These are phyloP conservation scores for Cytospora piceicola DNA, from an alignment of 2,329 filamentous ascomycete genomes.

Conservation along the genomic window DNA sequence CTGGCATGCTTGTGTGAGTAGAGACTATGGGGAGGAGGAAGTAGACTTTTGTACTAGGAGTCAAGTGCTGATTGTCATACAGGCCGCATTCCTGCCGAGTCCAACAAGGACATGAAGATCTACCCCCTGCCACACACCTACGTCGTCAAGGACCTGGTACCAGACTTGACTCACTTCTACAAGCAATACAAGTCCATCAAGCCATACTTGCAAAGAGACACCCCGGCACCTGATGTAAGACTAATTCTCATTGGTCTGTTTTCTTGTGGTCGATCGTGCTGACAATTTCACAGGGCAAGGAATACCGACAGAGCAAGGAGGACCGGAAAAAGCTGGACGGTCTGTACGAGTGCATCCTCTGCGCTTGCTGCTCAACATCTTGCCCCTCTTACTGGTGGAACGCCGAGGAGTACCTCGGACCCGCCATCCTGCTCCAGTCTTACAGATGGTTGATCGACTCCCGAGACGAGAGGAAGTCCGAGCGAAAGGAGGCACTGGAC, in stretches of 20 bases:
- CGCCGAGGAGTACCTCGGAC: slow-evolving; percentile 96
- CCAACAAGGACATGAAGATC: slow-evolving; percentile 81
- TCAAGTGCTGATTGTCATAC: slow-evolving; percentile 19
- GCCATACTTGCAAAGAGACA: slow-evolving; percentile 93
- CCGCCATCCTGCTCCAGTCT: slow-evolving; percentile 93
- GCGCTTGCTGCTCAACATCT: slow-evolving; percentile 97
- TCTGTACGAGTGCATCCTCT: slow-evolving; percentile 98
- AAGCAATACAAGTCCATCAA: slow-evolving; percentile 99
- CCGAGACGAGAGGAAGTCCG: slow-evolving; percentile 83
- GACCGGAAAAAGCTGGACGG: slow-evolving; percentile 97
- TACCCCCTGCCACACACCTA: slow-evolving; percentile 99
- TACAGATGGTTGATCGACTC: slow-evolving; percentile 98
- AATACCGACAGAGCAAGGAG: slow-evolving; percentile 86
- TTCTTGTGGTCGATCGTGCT: slow-evolving; percentile 18
- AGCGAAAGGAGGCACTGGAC: slow-evolving; percentile 90
- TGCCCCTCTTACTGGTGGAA: slow-evolving; percentile 99
- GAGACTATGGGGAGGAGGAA: slow-evolving; percentile 27
- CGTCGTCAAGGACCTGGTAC: slow-evolving; percentile 98
- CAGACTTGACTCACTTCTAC: slow-evolving; percentile 98
- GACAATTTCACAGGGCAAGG: slow-evolving; percentile 69
- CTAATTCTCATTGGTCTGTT: background rate
- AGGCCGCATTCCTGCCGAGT: slow-evolving; percentile 93
- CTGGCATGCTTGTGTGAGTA: slow-evolving; percentile 93
- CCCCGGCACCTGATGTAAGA: slow-evolving; percentile 78
- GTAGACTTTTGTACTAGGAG: slow-evolving; percentile 33